These are phyloP conservation scores for Penicillium sumatraense DNA, from an alignment of 2,329 filamentous ascomycete species.

Conservation along the genomic window DNA sequence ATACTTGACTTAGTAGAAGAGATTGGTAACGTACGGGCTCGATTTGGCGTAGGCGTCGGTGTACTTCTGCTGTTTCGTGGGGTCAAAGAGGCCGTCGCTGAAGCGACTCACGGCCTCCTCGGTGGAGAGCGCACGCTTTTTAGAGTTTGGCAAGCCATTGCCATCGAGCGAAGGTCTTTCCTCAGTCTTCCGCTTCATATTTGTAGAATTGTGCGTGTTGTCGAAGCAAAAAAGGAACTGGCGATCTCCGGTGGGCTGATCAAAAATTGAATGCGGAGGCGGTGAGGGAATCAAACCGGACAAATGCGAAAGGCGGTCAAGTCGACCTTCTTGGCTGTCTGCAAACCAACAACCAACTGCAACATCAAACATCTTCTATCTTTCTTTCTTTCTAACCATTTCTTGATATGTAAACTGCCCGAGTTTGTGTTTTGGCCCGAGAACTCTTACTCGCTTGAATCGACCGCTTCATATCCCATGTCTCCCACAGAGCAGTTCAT, in stretches of 20 bases:
- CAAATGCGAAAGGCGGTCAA: not conserved
- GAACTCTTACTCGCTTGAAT: no score
- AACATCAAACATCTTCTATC: not conserved
- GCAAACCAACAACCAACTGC: not conserved
- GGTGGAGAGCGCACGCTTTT: constrained; percentile 45
- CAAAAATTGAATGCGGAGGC: constrained; percentile 12
- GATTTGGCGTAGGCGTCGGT: constrained; percentile 48
- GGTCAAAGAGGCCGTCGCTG: constrained; percentile 49
- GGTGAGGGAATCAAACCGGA: not conserved
- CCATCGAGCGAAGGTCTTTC: constrained; percentile 31
- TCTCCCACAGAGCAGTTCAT: not conserved
- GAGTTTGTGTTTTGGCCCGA: not conserved
- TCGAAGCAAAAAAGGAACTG: not conserved
- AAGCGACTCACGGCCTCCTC: constrained; percentile 48
- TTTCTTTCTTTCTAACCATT: not conserved
- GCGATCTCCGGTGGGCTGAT: constrained; percentile 17
- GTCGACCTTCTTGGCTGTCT: not conserved
- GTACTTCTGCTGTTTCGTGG: constrained; percentile 46
- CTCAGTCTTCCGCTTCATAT: constrained; percentile 53
- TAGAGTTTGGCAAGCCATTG: constrained; percentile 40
- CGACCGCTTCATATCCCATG: not conserved
- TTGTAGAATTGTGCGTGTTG: constrained; percentile 1
- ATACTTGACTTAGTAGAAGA: constrained; percentile 1
- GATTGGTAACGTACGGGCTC: constrained; percentile 41
- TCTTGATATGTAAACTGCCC: not conserved